phyloP scores from a whole-genome alignment of 1,284 basidiomycete species.

The Cutaneotrichosporon dermatis region DNA sequence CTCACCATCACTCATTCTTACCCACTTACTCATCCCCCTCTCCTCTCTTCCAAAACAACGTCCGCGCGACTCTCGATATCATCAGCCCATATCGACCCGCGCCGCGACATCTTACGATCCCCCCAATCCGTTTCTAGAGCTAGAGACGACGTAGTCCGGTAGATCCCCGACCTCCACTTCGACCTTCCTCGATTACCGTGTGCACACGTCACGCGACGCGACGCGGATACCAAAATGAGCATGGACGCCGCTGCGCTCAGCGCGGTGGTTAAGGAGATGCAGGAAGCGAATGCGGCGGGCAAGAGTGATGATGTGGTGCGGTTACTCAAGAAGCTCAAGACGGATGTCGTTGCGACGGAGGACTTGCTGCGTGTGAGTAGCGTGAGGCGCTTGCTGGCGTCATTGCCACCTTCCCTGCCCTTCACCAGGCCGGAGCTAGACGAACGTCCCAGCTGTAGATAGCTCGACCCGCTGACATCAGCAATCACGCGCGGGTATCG shows the following conservation, averaged over 20 bases:
- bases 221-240: slow-evolving; percentile 2
- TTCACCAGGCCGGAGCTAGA: background rate
- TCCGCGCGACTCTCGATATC: too few relatives aligned
- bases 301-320: slow-evolving; percentile 70
- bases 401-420: background rate
- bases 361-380: slow-evolving; percentile 73
- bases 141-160: too few relatives aligned
- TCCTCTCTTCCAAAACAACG: too few relatives aligned
- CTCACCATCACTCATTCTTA: too few relatives aligned
- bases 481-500: slow-evolving; percentile 78
- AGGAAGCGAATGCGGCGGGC: slow-evolving; percentile 66
- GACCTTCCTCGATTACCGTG: background rate
- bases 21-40: too few relatives aligned
- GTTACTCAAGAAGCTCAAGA: slow-evolving; percentile 70
- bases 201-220: too few relatives aligned
- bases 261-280: slow-evolving; percentile 33
- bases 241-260: slow-evolving; percentile 40
- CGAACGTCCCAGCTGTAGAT: background rate
- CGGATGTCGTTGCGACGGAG: slow-evolving; percentile 76
- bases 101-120: too few relatives aligned
- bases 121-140: too few relatives aligned
- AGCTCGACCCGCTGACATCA: slow-evolving; percentile 10
- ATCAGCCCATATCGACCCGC: too few relatives aligned
- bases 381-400: background rate
- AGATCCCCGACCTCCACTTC: background rate